A percentile compares a stretch with the other conserved stretches of the same genome.
Evolutionary conservation across 345 rosid species (phyloP).

Genomic region (Angophora floribunda): DNA sequence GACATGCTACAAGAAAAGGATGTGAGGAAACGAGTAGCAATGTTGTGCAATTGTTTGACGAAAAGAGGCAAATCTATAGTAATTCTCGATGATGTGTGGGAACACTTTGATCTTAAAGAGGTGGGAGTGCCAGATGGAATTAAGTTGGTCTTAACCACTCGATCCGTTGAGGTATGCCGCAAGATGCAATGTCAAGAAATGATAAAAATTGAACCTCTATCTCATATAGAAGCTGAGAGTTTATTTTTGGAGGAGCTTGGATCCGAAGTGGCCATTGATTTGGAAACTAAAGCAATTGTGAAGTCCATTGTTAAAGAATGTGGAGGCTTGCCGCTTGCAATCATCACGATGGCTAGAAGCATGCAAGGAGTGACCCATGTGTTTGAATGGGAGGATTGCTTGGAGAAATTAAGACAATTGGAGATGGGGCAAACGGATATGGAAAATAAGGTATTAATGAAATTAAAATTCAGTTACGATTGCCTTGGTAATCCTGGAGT

Average conservation of each 20-base stretch:
- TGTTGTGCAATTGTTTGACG: accelerated
- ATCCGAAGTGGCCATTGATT: accelerated
- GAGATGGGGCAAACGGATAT: not conserved
- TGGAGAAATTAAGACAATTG: not conserved
- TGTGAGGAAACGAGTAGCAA: not conserved
- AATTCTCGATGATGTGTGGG: not conserved
- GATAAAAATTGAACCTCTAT: not conserved
- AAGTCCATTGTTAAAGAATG: not conserved
- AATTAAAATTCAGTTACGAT: slow-evolving; percentile 2
- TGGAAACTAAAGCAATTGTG: accelerated
- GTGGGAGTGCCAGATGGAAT: not conserved
- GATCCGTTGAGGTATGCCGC: not conserved
- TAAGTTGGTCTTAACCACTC: not conserved
- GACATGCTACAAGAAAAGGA: accelerated
- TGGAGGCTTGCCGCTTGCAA: slow-evolving; percentile 3
- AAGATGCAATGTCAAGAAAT: not conserved
- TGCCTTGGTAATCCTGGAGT: not conserved
- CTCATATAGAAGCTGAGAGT: not conserved
- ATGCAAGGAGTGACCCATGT: not conserved
- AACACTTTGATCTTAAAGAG: not conserved
- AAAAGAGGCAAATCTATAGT: accelerated
- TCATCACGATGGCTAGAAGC: not conserved
- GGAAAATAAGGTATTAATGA: not conserved
- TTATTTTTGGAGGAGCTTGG: not conserved
- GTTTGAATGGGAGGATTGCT: not conserved